Evolutionary conservation across 2,329 filamentous ascomycete genomes (phyloP).

Genomic region (Penicillium sp.): DNA sequence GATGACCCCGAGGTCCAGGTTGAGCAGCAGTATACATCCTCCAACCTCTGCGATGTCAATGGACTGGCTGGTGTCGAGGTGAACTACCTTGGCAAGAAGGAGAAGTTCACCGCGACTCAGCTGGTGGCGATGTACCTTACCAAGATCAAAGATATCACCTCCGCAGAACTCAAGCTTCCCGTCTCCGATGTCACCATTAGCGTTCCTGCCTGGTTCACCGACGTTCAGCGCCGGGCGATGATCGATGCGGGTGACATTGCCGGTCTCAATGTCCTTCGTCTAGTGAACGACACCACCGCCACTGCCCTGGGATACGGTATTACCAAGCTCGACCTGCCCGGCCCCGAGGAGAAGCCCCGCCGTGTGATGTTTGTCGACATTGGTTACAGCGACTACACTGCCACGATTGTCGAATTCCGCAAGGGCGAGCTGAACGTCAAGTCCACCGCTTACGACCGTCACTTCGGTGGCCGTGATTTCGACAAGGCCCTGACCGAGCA

Average conservation of each 20-base stretch:
- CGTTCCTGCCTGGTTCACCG: conserved; percentile 95
- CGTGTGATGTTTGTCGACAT: conserved; percentile 91
- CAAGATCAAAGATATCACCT: conserved; percentile 85
- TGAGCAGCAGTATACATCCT: conserved; percentile 87
- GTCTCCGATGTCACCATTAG: conserved; percentile 92
- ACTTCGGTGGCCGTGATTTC: conserved; percentile 96
- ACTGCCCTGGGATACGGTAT: conserved; percentile 95
- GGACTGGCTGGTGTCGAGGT: conserved; percentile 95
- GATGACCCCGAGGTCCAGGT: conserved; percentile 87
- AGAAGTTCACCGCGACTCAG: conserved; percentile 90
- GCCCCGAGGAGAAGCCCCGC: conserved; percentile 82
- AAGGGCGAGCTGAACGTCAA: conserved; percentile 96
- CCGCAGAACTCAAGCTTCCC: conserved; percentile 79
- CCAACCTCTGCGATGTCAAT: conserved; percentile 78
- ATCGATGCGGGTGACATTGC: conserved; percentile 91
- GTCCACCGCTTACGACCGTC: conserved; percentile 84
- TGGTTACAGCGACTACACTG: conserved; percentile 93
- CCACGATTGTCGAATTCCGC: conserved; percentile 88
- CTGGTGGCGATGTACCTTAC: conserved; percentile 91
- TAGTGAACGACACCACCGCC: conserved; percentile 98
- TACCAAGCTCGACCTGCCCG: conserved; percentile 90
- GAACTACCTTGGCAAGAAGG: conserved; percentile 86
- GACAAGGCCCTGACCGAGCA: conserved; percentile 93
- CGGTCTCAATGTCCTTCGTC: conserved; percentile 81
- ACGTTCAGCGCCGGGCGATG: conserved; percentile 80